These are phyloP conservation scores for Yamadazyma membranifaciens DNA, from an alignment of 1,139 yeast genomes.

Conservation along the genomic window DNA sequence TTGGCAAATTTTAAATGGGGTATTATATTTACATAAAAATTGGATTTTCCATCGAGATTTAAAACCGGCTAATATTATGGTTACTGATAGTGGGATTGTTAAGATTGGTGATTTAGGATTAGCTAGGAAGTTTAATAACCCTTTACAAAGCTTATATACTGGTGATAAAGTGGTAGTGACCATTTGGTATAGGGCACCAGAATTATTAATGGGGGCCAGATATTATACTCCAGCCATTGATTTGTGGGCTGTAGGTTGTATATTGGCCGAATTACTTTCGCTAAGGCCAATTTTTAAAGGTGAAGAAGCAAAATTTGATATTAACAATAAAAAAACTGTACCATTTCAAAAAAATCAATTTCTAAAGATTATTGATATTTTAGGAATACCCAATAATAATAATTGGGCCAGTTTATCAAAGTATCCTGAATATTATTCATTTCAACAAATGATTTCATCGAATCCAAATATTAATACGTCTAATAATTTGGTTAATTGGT, in stretches of 20 bases:
- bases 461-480: conserved; percentile 41
- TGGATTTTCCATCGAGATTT: conserved; percentile 96
- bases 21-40: conserved; percentile 85
- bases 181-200: conserved; percentile 98
- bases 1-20: conserved; percentile 93
- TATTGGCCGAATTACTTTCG: conserved; percentile 85
- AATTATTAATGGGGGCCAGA: conserved; percentile 81
- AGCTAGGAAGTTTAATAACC: conserved; percentile 87
- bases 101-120: conserved; percentile 96
- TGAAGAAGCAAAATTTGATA: conserved; percentile 93
- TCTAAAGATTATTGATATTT: conserved; percentile 81
- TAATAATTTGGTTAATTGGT: conserved; percentile 76
- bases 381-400: conserved; percentile 79
- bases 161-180: conserved; percentile 98
- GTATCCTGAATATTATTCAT: conserved; percentile 80
- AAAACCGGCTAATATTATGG: conserved; percentile 98
- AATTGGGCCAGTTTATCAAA: conserved; percentile 76
- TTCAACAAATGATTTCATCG: conserved; percentile 47
- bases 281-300: conserved; percentile 94
- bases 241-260: conserved; percentile 97
- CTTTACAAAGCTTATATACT: conserved; percentile 81
- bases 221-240: conserved; percentile 96
- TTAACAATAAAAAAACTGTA: conserved; percentile 74
- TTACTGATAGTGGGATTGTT: conserved; percentile 80
- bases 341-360: conserved; percentile 94